Percentiles rank a stretch among this genome's conserved stretches.
Evolutionary conservation across 768 basidiomycete species (phyloP).

Genomic region (Hydnomerulius pinastri): DNA sequence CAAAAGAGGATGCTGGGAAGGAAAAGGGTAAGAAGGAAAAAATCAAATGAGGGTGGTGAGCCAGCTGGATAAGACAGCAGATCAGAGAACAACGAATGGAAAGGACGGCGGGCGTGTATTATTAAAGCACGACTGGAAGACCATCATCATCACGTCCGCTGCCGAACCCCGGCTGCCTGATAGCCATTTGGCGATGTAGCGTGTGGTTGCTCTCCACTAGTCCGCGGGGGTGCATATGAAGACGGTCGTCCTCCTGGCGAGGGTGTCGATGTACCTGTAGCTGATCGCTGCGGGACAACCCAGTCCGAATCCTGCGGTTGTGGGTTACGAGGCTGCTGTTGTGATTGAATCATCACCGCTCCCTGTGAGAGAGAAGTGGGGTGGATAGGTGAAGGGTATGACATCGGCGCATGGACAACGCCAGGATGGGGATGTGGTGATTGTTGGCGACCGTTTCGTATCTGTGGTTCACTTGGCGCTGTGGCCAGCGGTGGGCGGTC

Average conservation of each 20-base stretch:
- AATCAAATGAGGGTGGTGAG: constrained; percentile 26
- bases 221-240: constrained; percentile 50
- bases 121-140: neutral
- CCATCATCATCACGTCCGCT: constrained; percentile 44
- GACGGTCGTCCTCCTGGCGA: constrained; percentile 48
- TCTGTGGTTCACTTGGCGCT: constrained; percentile 38
- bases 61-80: constrained; percentile 29
- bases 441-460: constrained; percentile 42
- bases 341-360: constrained; percentile 44
- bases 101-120: constrained; percentile 1
- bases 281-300: constrained; percentile 40
- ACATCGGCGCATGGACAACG: constrained; percentile 43
- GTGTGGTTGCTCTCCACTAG: constrained; percentile 45
- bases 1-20: constrained; percentile 33
- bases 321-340: constrained; percentile 40
- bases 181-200: constrained; percentile 45
- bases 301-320: constrained; percentile 48
- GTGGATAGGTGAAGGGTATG: constrained; percentile 46
- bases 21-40: constrained; percentile 24
- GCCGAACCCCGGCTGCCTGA: constrained; percentile 47
- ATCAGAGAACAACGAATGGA: constrained; percentile 19
- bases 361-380: constrained; percentile 48
- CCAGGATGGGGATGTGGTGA: constrained; percentile 43
- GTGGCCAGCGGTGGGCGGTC: constrained; percentile 50
- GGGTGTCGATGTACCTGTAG: constrained; percentile 32